A percentile compares a stretch with the other conserved stretches of the same genome.
These are phyloP conservation scores for Pseudomassariella vexata DNA, from an alignment of 2,329 filamentous ascomycete species.

Conservation along the genomic window DNA sequence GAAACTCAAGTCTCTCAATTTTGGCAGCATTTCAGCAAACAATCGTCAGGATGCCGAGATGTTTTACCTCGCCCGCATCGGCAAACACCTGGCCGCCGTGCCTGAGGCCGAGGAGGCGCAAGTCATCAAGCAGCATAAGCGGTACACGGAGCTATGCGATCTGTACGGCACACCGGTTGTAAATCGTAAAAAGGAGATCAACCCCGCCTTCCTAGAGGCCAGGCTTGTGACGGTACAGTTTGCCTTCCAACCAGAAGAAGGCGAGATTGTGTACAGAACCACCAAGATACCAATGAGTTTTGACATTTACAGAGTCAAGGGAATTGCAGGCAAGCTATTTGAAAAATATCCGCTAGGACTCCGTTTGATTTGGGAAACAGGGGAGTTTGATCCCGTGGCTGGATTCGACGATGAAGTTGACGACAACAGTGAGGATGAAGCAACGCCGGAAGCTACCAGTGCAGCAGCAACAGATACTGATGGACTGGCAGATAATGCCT, in stretches of 20 bases:
- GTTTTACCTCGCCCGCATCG: constrained; percentile 86
- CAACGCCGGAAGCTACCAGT: constrained; percentile 10
- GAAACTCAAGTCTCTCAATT: constrained; percentile 65
- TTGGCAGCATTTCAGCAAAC: constrained; percentile 61
- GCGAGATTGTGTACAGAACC: constrained; percentile 20
- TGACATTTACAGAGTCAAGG: constrained; percentile 77
- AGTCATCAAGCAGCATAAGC: constrained; percentile 60
- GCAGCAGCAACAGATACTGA: constrained; percentile 10
- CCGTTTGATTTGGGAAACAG: constrained; percentile 78
- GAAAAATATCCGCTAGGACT: constrained; percentile 56
- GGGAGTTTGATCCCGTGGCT: constrained; percentile 78
- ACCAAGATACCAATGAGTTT: constrained; percentile 66
- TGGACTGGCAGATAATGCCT: constrained; percentile 10
- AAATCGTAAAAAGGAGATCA: constrained; percentile 49
- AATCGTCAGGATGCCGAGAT: constrained; percentile 86
- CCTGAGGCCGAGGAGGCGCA: constrained; percentile 44
- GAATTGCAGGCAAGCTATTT: constrained; percentile 69
- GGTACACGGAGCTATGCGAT: constrained; percentile 69
- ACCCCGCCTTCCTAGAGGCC: constrained; percentile 78
- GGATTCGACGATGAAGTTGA: constrained; percentile 55
- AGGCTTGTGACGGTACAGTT: constrained; percentile 65
- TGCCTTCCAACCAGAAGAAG: constrained; percentile 13
- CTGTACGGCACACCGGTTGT: constrained; percentile 69
- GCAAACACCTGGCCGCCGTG: constrained; percentile 62
- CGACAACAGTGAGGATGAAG: constrained; percentile 47